Percentiles rank a stretch among this genome's conserved stretches.
Conservation (phyloP, 192 early-diverging fungal species). For the Coemansia sp. region DNA sequence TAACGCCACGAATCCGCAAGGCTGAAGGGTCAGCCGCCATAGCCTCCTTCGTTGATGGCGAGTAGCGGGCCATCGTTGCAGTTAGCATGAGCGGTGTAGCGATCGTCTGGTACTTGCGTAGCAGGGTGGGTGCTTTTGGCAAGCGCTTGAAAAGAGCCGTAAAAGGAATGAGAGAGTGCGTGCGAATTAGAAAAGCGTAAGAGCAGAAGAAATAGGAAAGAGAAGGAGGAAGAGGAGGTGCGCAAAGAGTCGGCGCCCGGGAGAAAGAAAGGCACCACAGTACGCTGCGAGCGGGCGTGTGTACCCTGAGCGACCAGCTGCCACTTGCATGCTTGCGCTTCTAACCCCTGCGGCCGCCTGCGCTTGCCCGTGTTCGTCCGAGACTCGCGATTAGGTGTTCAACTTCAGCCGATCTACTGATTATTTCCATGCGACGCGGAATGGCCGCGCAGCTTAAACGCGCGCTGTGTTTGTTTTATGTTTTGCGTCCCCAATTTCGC, state of each 20-base stretch:
- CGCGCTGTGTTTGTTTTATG: too few species aligned
- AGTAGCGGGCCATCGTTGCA: slow-evolving; percentile 33
- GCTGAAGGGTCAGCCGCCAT: slow-evolving; percentile 16
- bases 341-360: too few species aligned
- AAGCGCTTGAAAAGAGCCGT: background rate
- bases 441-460: background rate
- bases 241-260: too few species aligned
- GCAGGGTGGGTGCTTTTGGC: background rate
- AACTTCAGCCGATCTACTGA: background rate
- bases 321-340: background rate
- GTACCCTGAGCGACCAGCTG: background rate
- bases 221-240: background rate
- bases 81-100: background rate
- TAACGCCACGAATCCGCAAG: slow-evolving; percentile 49
- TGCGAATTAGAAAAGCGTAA: background rate
- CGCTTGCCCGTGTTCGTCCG: background rate
- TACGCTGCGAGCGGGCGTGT: too few species aligned
- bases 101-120: background rate
- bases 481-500: too few species aligned
- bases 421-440: too few species aligned
- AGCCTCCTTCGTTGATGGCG: slow-evolving; percentile 36
- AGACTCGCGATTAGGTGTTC: background rate
- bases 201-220: background rate
- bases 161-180: background rate
- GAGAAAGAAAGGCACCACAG: too few species aligned